Base-by-base conservation (phyloP, 768 basidiomycete species). In the Pleurotus tuoliensis region DNA sequence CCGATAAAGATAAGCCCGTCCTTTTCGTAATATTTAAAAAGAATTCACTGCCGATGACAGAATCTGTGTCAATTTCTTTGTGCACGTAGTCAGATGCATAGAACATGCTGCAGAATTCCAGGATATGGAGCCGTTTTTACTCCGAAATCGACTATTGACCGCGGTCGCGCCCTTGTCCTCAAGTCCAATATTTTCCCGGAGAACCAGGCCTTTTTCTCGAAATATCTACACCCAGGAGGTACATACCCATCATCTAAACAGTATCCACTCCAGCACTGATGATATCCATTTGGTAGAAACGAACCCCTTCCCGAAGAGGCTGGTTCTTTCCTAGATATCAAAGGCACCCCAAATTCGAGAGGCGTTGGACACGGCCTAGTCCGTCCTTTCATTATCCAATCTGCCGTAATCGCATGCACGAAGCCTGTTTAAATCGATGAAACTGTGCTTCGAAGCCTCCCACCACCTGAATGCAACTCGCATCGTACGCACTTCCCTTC, bases 1-100 rank as follows among this genome's bases (percentile, higher is more conserved):
- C 51, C 51, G 51, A 53, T 39, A 53, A 53, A 53, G 51, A 53
- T 53, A 53, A 53, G 51, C 39, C 51, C 51, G 39, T 53, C 39
- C 15, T 53, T 53, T 53, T 53, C 51, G 51, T 53, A 53, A 53
- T 22, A 37, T 53, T 40, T 53, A 40, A 20, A 47, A 53, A 18
- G 20, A 40, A 22, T 22, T 41, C 41, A 39, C 20, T 41, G 41
- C n/a, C 51, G 51, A 25, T 40, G 51, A 18, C 51, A n/a, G 51
- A 38, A 53, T 53, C 15, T 38, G 15, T 34, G 15, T 34, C 22
- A 53, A 41, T 15, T n/a, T 38, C 20, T 39, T 15, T 15, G 27
- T 9, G 39, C 37, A 39, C 39, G 39, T 41, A 13, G 13, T 34
- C 12, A 41, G 27, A 34, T 3, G 30, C 30, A 34, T 34, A 11